These are phyloP conservation scores for Stropharia rugosoannulata DNA, from an alignment of 768 basidiomycete genomes.

Conservation along the genomic window DNA sequence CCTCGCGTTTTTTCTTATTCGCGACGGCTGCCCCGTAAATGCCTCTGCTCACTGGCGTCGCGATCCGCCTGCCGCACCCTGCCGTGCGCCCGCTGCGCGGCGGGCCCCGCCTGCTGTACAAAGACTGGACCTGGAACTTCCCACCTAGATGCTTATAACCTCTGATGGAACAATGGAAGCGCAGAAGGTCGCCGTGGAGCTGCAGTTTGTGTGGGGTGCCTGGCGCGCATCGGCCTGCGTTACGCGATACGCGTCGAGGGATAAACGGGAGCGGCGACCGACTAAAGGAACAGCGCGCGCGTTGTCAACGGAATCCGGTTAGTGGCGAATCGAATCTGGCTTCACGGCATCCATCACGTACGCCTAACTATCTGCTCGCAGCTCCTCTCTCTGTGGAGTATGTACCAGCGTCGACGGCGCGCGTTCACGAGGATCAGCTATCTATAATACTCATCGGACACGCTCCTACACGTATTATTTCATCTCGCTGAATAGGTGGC, in stretches of 20 bases:
- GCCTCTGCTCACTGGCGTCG: neutral
- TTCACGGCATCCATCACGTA: too few relatives aligned
- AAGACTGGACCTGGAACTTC: neutral
- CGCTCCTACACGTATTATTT: too few relatives aligned
- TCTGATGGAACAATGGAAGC: slow-evolving; percentile 11
- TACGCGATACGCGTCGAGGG: neutral
- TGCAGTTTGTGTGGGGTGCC: neutral
- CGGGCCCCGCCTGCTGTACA: neutral
- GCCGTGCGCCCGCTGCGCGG: neutral
- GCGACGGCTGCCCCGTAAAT: neutral
- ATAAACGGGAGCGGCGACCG: too few relatives aligned
- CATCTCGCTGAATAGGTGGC: too few relatives aligned
- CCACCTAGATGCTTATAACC: slow-evolving; percentile 4
- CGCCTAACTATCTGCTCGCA: too few relatives aligned
- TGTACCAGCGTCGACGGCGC: too few relatives aligned
- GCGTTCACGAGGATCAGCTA: too few relatives aligned
- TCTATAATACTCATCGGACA: too few relatives aligned
- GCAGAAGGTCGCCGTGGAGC: slow-evolving; percentile 3
- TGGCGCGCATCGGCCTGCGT: neutral
- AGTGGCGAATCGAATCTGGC: too few relatives aligned
- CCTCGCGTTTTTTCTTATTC: neutral
- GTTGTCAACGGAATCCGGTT: neutral
- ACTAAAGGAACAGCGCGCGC: too few relatives aligned
- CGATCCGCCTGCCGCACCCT: neutral
- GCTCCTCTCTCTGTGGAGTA: too few relatives aligned